phyloP scores from a whole-genome alignment of 2,329 filamentous ascomycete species.

The Cladosporium sp. region DNA sequence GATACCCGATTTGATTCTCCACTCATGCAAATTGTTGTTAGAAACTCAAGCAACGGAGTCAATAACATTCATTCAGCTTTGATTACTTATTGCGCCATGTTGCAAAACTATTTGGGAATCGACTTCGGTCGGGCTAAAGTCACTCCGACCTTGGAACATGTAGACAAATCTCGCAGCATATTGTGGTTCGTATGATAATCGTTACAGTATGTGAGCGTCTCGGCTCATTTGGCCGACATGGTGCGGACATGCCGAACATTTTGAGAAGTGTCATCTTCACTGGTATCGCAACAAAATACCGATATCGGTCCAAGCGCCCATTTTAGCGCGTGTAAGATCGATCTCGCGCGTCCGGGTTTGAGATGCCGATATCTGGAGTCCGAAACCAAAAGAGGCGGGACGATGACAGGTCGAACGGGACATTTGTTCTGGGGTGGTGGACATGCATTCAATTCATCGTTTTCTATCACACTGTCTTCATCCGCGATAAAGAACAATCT shows the following conservation, averaged over 20 bases:
- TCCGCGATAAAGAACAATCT: too few species aligned
- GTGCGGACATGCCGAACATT: too few species aligned
- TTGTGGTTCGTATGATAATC: too few species aligned
- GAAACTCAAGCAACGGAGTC: not conserved
- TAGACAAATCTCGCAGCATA: too few species aligned
- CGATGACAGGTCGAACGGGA: conserved; percentile 1
- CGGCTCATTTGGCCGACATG: too few species aligned
- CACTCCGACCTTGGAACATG: too few species aligned
- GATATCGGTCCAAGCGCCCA: not conserved
- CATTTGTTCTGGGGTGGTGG: not conserved
- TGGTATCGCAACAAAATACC: not conserved
- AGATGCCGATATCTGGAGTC: not conserved
- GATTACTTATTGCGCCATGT: too few species aligned
- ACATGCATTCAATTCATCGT: not conserved
- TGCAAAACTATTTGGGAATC: too few species aligned
- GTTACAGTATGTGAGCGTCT: too few species aligned
- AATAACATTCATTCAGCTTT: too few species aligned
- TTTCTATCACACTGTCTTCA: not conserved
- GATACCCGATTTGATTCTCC: not conserved
- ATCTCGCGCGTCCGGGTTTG: not conserved
- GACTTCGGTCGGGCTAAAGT: too few species aligned
- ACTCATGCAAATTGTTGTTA: not conserved
- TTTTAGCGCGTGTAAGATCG: not conserved
- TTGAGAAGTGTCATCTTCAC: too few species aligned
- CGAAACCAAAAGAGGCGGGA: not conserved